These are phyloP conservation scores for Clarireedia monteithiana DNA, from an alignment of 2,329 filamentous ascomycete genomes.

Conservation along the genomic window DNA sequence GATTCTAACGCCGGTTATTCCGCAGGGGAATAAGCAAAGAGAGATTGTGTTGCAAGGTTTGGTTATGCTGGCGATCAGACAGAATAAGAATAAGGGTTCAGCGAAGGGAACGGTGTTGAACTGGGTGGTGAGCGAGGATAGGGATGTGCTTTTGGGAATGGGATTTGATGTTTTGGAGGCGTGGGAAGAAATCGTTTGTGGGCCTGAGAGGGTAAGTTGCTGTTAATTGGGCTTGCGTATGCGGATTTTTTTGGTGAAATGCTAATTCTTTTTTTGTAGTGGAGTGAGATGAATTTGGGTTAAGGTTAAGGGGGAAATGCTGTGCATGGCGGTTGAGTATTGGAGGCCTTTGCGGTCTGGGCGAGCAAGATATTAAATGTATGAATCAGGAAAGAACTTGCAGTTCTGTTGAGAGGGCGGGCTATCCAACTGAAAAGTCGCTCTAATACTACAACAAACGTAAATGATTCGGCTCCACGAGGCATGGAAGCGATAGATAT, in stretches of 20 bases:
- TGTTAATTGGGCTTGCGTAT: not conserved
- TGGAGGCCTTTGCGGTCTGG: too few species aligned
- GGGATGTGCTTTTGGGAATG: slow-evolving; percentile 66
- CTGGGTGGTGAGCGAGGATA: slow-evolving; percentile 27
- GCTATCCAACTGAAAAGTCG: too few species aligned
- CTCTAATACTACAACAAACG: too few species aligned
- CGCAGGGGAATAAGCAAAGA: slow-evolving; percentile 48
- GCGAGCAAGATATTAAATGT: too few species aligned
- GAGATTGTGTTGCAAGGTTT: slow-evolving; percentile 58
- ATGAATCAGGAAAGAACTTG: too few species aligned
- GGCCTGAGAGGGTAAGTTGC: slow-evolving; percentile 43
- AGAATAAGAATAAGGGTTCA: slow-evolving; percentile 57
- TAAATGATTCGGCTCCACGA: too few species aligned
- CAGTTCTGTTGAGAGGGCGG: too few species aligned
- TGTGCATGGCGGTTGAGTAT: too few species aligned
- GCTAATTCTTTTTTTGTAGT: not conserved
- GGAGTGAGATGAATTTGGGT: slow-evolving; percentile 11
- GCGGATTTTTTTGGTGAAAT: not conserved
- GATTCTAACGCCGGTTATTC: slow-evolving; percentile 59
- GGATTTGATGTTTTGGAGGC: slow-evolving; percentile 72
- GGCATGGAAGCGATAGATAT: too few species aligned
- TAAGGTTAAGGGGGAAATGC: not conserved
- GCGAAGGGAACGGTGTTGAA: slow-evolving; percentile 47
- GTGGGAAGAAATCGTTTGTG: slow-evolving; percentile 72
- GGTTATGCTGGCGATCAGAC: slow-evolving; percentile 55